These are phyloP conservation scores for Boletus sp. DNA, from an alignment of 768 basidiomycete genomes.

Conservation along the genomic window DNA sequence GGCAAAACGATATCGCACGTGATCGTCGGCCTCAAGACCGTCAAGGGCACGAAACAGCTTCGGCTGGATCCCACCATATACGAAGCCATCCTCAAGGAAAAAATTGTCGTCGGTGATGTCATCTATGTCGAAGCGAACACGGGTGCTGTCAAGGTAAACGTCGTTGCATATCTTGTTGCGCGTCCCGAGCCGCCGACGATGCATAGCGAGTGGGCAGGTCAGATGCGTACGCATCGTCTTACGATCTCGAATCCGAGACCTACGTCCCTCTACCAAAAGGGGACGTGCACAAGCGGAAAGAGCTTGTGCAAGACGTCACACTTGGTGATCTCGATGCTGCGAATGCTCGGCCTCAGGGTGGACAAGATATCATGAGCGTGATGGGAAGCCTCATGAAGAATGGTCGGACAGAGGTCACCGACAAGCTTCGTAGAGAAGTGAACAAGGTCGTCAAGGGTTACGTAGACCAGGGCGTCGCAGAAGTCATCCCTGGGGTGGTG, in stretches of 20 bases:
- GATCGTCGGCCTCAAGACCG: conserved; percentile 92
- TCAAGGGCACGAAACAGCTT: conserved; percentile 89
- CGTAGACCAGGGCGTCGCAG: conserved; percentile 97
- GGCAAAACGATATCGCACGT: conserved; percentile 99
- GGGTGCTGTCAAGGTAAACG: conserved; percentile 84
- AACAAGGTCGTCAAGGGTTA: conserved; percentile 97
- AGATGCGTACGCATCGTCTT: conserved; percentile 96
- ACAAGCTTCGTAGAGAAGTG: conserved; percentile 91
- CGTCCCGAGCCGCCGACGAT: neutral
- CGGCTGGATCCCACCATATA: conserved; percentile 94
- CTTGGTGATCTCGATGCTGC: conserved; percentile 94
- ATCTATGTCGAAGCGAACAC: conserved; percentile 93
- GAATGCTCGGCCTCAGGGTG: conserved; percentile 92
- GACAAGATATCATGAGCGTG: conserved; percentile 98
- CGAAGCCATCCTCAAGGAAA: conserved; percentile 96
- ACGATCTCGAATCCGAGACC: conserved; percentile 96
- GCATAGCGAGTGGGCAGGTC: conserved; percentile 88
- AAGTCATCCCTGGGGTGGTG: conserved; percentile 95
- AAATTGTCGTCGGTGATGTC: conserved; percentile 94
- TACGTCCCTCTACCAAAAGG: conserved; percentile 98
- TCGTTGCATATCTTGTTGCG: neutral
- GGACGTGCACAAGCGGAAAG: conserved; percentile 94
- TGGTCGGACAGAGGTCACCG: conserved; percentile 93
- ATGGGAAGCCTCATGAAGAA: conserved; percentile 92
- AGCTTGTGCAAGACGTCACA: conserved; percentile 92